Evolutionary conservation across 2,329 filamentous ascomycete genomes (phyloP).

Genomic region (Fusarium luffae): DNA sequence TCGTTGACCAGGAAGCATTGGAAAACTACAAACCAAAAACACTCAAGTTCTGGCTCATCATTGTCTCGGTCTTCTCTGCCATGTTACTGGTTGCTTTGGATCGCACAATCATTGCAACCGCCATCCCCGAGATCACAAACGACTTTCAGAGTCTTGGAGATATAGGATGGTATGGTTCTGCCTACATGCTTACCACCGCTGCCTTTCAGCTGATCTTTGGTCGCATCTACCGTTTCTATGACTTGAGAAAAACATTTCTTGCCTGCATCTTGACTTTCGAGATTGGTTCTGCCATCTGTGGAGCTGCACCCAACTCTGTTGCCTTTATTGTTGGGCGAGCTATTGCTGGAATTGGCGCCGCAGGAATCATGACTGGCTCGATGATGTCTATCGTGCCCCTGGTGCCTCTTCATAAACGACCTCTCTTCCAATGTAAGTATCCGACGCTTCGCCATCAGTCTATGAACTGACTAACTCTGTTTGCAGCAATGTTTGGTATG

Average conservation of each 20-base stretch:
- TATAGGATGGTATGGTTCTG: constrained; percentile 72
- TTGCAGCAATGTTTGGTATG: constrained; percentile 61
- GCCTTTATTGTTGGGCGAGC: constrained; percentile 68
- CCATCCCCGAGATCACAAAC: constrained; percentile 66
- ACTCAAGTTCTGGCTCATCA: constrained; percentile 65
- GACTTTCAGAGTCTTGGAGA: constrained; percentile 68
- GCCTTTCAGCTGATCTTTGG: constrained; percentile 65
- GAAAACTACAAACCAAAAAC: constrained; percentile 64
- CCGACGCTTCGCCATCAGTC: neutral
- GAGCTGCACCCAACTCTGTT: constrained; percentile 63
- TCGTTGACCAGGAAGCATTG: constrained; percentile 47
- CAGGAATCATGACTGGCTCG: constrained; percentile 67
- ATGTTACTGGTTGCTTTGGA: constrained; percentile 69
- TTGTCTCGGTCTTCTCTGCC: constrained; percentile 64
- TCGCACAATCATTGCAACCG: constrained; percentile 67
- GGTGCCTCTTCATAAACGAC: constrained; percentile 69
- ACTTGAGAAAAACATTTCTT: constrained; percentile 61
- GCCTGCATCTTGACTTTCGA: constrained; percentile 63
- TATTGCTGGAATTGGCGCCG: constrained; percentile 66
- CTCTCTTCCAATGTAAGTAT: constrained; percentile 63
- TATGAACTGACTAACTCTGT: constrained; percentile 20
- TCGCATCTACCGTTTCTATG: constrained; percentile 65
- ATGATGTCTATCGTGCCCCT: constrained; percentile 68
- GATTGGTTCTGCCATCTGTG: constrained; percentile 65
- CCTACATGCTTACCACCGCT: constrained; percentile 69